Evolutionary conservation across 371 early-diverging fungal genomes (phyloP).

Genomic region (Enteropsectra breve): DNA sequence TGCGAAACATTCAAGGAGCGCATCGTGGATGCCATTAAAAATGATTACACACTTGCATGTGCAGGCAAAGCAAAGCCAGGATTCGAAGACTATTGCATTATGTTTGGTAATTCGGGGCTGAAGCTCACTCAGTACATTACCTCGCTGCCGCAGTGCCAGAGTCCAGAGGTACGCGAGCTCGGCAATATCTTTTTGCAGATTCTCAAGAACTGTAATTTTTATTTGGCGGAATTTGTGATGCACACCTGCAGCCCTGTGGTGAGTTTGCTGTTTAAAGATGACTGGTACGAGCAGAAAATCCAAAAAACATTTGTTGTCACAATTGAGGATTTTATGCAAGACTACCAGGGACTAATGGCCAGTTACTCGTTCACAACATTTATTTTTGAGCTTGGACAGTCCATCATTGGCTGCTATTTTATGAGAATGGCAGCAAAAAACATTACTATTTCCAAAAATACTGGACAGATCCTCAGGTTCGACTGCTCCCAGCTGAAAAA

Average conservation of each 20-base stretch:
- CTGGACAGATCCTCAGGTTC: too few relatives aligned
- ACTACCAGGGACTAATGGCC: conserved; percentile 57
- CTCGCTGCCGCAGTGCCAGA: conserved; percentile 49
- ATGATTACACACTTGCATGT: conserved; percentile 46
- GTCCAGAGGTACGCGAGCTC: conserved; percentile 45
- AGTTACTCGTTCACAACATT: conserved; percentile 58
- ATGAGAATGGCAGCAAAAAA: too few relatives aligned
- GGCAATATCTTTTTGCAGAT: conserved; percentile 57
- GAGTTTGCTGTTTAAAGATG: conserved; percentile 48
- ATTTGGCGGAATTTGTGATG: conserved; percentile 51
- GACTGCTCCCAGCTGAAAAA: too few relatives aligned
- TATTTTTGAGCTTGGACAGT: conserved; percentile 29
- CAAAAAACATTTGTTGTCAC: conserved; percentile 49
- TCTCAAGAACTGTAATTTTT: conserved; percentile 42
- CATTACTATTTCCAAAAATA: too few relatives aligned
- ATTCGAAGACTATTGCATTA: conserved; percentile 60
- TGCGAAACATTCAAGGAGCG: conserved; percentile 46
- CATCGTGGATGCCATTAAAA: conserved; percentile 45
- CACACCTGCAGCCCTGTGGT: conserved; percentile 50
- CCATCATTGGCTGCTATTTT: conserved; percentile 42
- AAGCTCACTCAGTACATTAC: conserved; percentile 59
- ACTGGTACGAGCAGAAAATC: conserved; percentile 47
- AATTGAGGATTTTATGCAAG: conserved; percentile 57
- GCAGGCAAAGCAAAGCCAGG: conserved; percentile 54
- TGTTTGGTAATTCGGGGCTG: conserved; percentile 60